These are phyloP conservation scores for Chimonanthus praecox DNA, from an alignment of 164 flowering plant species.

Conservation along the genomic window DNA sequence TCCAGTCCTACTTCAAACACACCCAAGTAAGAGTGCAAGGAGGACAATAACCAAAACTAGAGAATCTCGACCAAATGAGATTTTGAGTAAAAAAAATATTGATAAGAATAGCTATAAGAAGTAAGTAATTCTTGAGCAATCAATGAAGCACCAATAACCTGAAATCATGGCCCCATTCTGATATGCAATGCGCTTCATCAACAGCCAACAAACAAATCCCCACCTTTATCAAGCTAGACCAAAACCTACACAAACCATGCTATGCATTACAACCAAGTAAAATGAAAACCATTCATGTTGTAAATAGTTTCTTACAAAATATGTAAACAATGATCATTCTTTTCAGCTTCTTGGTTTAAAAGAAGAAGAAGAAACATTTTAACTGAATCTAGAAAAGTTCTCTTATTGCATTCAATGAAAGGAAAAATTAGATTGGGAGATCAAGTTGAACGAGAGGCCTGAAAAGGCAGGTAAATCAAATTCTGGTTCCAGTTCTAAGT, in stretches of 20 bases:
- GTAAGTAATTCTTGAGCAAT: neutral
- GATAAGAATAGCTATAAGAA: neutral
- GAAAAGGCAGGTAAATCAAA: too few relatives aligned
- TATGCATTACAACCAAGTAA: neutral
- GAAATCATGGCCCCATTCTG: conserved; percentile 76
- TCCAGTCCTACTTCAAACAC: neutral
- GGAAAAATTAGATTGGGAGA: neutral
- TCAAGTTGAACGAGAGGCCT: neutral
- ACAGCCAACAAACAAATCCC: conserved; percentile 59
- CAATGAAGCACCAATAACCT: conserved; percentile 26
- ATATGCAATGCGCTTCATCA: conserved; percentile 74
- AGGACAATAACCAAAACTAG: neutral
- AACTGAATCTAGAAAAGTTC: neutral
- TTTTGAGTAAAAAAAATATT: too few relatives aligned
- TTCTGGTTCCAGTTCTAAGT: too few relatives aligned
- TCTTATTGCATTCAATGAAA: neutral
- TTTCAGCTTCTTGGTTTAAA: neutral
- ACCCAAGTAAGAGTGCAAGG: neutral
- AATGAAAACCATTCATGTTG: neutral
- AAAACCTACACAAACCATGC: conserved; percentile 36
- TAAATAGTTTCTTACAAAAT: neutral
- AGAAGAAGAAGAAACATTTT: neutral
- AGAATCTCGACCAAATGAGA: neutral
- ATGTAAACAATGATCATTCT: neutral
- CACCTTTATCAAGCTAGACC: conserved; percentile 39